A percentile compares a stretch with the other conserved stretches of the same genome.
These are phyloP conservation scores for Lomentospora prolificans DNA, from an alignment of 2,329 filamentous ascomycete species.

Conservation along the genomic window DNA sequence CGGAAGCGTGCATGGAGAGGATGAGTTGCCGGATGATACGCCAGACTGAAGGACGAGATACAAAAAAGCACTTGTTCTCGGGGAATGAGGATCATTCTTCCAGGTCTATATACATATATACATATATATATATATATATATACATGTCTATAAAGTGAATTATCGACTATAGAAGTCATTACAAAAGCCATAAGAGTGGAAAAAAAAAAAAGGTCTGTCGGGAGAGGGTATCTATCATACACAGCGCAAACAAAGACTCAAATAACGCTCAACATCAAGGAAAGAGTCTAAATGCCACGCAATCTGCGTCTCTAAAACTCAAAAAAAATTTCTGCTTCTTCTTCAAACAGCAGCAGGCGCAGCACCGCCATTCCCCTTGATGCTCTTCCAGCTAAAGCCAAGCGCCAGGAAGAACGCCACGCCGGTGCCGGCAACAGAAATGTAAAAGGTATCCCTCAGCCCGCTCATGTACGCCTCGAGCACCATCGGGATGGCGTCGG, in stretches of 20 bases:
- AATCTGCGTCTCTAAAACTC: no score
- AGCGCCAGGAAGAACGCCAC: slow-evolving; percentile 33
- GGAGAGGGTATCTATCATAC: slow-evolving; percentile 2
- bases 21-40: slow-evolving; percentile 28
- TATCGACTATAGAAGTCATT: not conserved
- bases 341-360: slow-evolving; percentile 15
- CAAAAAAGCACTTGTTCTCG: no score
- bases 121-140: not conserved
- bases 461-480: slow-evolving; percentile 39
- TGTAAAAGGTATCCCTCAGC: slow-evolving; percentile 40
- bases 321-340: not conserved
- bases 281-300: no score
- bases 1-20: slow-evolving; percentile 11
- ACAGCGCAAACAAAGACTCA: not conserved
- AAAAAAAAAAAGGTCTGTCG: not conserved
- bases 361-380: slow-evolving; percentile 28
- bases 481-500: slow-evolving; percentile 31
- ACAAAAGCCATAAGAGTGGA: not conserved
- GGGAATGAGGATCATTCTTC: no score
- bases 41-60: slow-evolving; percentile 18
- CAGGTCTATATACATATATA: no score
- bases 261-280: no score
- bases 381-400: slow-evolving; percentile 42
- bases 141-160: not conserved
- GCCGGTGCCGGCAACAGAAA: slow-evolving; percentile 36